Percentiles rank a stretch among this genome's conserved stretches.
Evolutionary conservation across 2,329 filamentous ascomycete species (phyloP).

Genomic region (Aaosphaeria pasadenensis): DNA sequence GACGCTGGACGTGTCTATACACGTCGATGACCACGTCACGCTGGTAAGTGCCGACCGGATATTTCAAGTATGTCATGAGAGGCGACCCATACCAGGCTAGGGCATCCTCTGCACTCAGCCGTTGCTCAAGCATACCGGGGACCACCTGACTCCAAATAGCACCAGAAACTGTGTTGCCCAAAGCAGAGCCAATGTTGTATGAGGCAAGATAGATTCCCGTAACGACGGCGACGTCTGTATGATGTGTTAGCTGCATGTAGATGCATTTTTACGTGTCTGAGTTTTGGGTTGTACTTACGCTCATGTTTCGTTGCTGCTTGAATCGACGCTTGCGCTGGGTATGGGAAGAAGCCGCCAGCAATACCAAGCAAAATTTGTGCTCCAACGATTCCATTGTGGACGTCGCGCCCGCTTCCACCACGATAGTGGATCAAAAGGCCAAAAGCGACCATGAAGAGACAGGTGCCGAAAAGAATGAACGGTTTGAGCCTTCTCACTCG

Average conservation of each 20-base stretch:
- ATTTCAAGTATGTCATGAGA: conserved; percentile 33
- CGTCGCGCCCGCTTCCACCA: conserved; percentile 45
- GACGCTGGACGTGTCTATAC: conserved; percentile 46
- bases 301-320: conserved; percentile 52
- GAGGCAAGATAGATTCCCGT: conserved; percentile 61
- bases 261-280: not conserved
- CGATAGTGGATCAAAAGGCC: conserved; percentile 63
- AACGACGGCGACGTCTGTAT: conserved; percentile 57
- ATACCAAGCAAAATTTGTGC: conserved; percentile 62
- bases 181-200: conserved; percentile 62
- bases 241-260: not conserved
- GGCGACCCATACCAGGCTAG: conserved; percentile 42
- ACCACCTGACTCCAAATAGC: conserved; percentile 59
- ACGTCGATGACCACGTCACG: conserved; percentile 43
- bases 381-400: conserved; percentile 58
- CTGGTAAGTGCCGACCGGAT: conserved; percentile 45
- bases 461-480: conserved; percentile 61
- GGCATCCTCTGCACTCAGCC: conserved; percentile 42
- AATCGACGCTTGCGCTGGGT: conserved; percentile 50
- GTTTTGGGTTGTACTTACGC: conserved; percentile 8
- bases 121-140: conserved; percentile 42
- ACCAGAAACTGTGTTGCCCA: conserved; percentile 60
- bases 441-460: conserved; percentile 63
- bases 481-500: conserved; percentile 55
- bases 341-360: conserved; percentile 61